Evolutionary conservation across 225 moss, liverwort and hornwort species (phyloP).

Genomic region (Neckera pumila): DNA sequence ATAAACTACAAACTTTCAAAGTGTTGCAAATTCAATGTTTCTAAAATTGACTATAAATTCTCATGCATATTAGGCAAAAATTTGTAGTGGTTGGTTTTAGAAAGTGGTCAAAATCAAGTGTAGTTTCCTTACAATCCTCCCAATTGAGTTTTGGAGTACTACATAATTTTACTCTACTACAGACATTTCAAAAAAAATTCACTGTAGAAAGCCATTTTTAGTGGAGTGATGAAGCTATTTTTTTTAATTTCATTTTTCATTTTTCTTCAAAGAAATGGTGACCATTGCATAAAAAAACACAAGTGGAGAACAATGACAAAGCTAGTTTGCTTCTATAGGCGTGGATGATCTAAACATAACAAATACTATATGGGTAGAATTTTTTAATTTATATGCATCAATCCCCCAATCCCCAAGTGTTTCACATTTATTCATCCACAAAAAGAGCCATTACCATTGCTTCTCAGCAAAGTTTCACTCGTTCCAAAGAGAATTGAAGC

Average conservation of each 20-base stretch:
- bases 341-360: background rate
- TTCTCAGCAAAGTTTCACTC: background rate
- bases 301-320: no score
- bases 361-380: background rate
- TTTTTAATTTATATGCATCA: background rate
- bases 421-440: background rate
- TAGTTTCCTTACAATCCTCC: background rate
- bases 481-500: background rate
- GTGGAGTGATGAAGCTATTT: background rate
- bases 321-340: background rate
- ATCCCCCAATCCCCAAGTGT: background rate
- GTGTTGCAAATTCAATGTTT: background rate
- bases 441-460: background rate
- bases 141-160: background rate
- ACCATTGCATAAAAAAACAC: no score
- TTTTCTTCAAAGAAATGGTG: no score
- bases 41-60: rapidly evolving
- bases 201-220: background rate
- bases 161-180: no score
- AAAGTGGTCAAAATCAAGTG: no score
- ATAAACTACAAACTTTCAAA: no score
- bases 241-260: no score
- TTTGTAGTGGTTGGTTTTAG: no score
- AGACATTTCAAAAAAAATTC: background rate
- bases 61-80: no score